A percentile compares a stretch with the other conserved stretches of the same genome.
Conservation (phyloP, 2,329 filamentous ascomycete species). For the Ophiocordyceps robertsii region DNA sequence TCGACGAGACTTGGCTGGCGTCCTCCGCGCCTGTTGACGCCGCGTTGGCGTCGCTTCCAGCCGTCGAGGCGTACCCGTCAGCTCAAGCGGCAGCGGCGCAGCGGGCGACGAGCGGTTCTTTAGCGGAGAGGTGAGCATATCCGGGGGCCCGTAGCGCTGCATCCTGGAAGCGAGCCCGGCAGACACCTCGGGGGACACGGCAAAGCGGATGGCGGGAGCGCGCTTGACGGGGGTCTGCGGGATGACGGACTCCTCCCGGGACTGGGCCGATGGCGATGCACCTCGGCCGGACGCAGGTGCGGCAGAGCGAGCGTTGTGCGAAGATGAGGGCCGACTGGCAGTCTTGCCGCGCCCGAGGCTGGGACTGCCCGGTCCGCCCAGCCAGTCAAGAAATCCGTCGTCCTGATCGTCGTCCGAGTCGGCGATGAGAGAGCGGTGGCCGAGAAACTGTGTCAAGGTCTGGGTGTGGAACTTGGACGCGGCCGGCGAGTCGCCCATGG, state of each 20-base stretch:
- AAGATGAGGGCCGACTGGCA: not conserved
- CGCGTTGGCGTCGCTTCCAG: not conserved
- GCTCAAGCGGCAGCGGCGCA: conserved; percentile 7
- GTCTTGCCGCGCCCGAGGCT: conserved; percentile 8
- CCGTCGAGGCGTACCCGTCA: not conserved
- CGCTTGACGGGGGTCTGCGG: conserved; percentile 27
- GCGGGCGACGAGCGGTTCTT: conserved; percentile 18
- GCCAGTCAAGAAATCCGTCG: conserved; percentile 20
- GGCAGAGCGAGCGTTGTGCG: not conserved
- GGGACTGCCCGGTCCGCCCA: conserved; percentile 14
- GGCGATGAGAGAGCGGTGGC: conserved; percentile 14
- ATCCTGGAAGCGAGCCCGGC: conserved; percentile 14
- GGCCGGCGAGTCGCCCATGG: conserved; percentile 15
- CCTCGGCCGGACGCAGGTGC: not conserved
- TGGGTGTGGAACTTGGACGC: conserved; percentile 25
- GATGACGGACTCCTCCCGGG: conserved; percentile 20
- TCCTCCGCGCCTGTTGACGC: not conserved
- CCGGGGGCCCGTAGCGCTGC: conserved; percentile 22
- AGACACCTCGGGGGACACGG: not conserved
- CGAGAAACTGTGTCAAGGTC: conserved; percentile 26
- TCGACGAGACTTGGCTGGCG: not conserved
- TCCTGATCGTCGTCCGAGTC: conserved; percentile 23
- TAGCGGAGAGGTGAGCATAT: conserved; percentile 21
- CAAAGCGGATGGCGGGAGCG: conserved; percentile 8
- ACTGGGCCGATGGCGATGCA: not conserved